phyloP scores from a whole-genome alignment of 163 green algal genomes.

The Scenedesmus sp. region DNA sequence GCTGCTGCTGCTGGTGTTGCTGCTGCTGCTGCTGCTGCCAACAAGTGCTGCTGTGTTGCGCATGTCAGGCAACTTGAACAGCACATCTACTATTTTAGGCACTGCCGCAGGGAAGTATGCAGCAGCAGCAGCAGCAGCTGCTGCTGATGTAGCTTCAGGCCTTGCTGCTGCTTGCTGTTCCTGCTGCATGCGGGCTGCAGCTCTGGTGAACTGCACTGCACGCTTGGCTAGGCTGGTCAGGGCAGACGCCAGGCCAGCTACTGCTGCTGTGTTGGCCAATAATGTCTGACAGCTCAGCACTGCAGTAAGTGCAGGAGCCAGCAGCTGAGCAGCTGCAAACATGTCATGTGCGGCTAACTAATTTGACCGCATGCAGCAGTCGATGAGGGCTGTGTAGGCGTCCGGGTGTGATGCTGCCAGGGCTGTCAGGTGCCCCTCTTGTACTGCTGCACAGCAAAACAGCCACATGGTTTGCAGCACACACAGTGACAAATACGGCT shows the following conservation, averaged over 20 bases:
- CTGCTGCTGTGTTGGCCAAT: background rate
- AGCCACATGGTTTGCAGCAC: background rate
- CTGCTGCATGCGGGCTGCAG: too few species aligned
- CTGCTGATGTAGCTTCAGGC: background rate
- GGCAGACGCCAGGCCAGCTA: background rate
- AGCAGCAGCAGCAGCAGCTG: background rate
- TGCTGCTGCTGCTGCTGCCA: background rate
- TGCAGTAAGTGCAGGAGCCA: background rate
- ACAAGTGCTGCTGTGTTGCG: background rate
- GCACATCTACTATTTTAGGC: background rate
- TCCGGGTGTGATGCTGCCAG: background rate
- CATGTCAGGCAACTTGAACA: background rate
- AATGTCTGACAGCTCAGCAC: background rate
- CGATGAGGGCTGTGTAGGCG: background rate
- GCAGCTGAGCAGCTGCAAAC: background rate
- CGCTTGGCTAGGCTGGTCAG: background rate
- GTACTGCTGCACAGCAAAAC: background rate
- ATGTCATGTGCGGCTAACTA: background rate
- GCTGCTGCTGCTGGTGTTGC: too few species aligned
- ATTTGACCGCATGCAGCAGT: background rate
- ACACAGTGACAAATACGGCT: background rate
- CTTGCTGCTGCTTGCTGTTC: background rate
- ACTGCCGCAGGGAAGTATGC: background rate
- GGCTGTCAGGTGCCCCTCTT: background rate
- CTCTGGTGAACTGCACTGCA: background rate